Base-by-base conservation (phyloP, 306 rosid species). In the Malus sieversii region DNA sequence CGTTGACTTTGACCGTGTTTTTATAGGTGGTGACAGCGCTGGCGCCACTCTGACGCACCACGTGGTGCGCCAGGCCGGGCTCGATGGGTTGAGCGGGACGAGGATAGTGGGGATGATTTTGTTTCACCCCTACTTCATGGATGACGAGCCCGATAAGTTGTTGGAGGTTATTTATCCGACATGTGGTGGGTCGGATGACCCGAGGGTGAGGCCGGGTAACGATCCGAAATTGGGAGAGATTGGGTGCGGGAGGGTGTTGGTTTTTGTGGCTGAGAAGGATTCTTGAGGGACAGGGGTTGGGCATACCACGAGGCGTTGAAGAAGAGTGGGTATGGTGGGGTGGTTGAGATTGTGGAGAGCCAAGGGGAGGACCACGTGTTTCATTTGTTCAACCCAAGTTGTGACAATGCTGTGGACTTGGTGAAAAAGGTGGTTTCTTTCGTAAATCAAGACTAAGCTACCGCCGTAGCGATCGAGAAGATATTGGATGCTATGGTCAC, bases 201-300 rank as follows among this genome's bases (percentile, higher is more conserved):
- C 72, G 38, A 68, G 72, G 32, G 1, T 62, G 5, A 29, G 18
- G 84, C 96, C 97, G 71, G 87, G 1, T 0, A 79, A 73, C 72
- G 97, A 93, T 70, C 86, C 87, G 84, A 79, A 84, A 0, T 12
- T 93, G 79, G 87, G 83, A 33, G 79, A 23, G 15, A 2, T 93
- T 2, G 90, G 90, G 42, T 84, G 85, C 33, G 71, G 35, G 52
- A 89, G 82, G 35, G 90, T 93, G 82, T 72, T 88, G 63, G 79
- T 93, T 15, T 91, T 72, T 68, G 86, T 91, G 40, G 98, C 93
- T 5, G 97, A 70, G 88, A 75, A 84, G 52, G 98, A 93, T 73
- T 73, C 32, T n/a, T 86, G 78, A 83, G 15, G 84, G 83, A 86
- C 3, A 82, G 93, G 55, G 95, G 87, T 2, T 80, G 30, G 84